Conservation (phyloP, 2,329 filamentous ascomycete genomes). For the Thelonectria discophora region DNA sequence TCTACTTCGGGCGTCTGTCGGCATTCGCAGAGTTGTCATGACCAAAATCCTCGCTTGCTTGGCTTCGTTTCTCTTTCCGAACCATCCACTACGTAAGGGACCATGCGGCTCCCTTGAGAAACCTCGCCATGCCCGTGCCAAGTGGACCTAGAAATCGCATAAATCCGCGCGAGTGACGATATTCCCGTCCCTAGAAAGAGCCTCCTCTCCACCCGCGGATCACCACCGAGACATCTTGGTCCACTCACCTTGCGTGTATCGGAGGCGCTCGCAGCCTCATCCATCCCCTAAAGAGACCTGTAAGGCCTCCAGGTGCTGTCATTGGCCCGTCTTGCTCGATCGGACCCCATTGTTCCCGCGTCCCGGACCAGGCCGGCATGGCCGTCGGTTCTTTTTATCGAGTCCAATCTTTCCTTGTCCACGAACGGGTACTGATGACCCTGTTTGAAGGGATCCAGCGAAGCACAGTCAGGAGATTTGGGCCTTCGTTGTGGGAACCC, state of each 20-base stretch:
- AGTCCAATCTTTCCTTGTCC: constrained; percentile 13
- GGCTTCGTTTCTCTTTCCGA: constrained; percentile 1
- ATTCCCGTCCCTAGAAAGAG: constrained; percentile 34
- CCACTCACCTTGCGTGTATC: constrained; percentile 15
- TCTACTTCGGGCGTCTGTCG: constrained; percentile 37
- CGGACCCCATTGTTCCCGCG: background rate
- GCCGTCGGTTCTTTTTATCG: constrained; percentile 1
- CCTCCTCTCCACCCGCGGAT: constrained; percentile 27
- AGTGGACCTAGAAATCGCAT: constrained; percentile 37
- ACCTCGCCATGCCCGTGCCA: constrained; percentile 20
- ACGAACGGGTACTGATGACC: constrained; percentile 2
- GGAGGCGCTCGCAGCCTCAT: constrained; percentile 6
- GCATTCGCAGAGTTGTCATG: constrained; percentile 34
- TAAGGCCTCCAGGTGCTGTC: background rate
- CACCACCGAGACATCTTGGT: constrained; percentile 16
- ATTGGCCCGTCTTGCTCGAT: constrained; percentile 29
- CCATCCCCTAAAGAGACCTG: background rate
- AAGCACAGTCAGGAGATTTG: constrained; percentile 36
- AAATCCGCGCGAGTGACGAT: constrained; percentile 19
- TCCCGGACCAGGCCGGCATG: constrained; percentile 33
- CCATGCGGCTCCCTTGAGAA: constrained; percentile 38
- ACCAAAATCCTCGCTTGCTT: background rate
- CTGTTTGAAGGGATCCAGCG: constrained; percentile 4
- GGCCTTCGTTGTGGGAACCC: constrained; percentile 16
- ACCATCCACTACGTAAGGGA: constrained; percentile 1